These are phyloP conservation scores for Metschnikowia borealis DNA, from an alignment of 805 yeast species.

Conservation along the genomic window DNA sequence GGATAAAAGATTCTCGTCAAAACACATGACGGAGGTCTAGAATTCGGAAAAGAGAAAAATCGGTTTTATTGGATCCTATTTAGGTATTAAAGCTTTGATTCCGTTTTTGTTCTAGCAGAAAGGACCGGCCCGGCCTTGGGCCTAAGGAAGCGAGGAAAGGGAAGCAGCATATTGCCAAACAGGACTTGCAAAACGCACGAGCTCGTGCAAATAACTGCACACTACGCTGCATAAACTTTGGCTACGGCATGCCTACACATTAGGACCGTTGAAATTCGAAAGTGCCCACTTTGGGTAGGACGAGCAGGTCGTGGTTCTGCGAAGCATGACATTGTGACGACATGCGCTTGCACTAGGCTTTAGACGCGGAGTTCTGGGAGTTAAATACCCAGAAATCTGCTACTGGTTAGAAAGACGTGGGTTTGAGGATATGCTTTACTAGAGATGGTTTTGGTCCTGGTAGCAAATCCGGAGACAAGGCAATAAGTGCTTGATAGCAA, in stretches of 20 bases:
- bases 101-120: slow-evolving; percentile 2
- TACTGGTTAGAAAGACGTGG: not conserved
- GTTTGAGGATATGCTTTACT: not conserved
- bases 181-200: not conserved
- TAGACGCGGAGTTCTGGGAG: not conserved
- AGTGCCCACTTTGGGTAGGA: not conserved
- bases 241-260: not conserved
- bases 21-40: slow-evolving; percentile 4
- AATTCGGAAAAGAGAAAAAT: not conserved
- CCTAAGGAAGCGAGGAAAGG: not conserved
- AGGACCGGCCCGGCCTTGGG: not conserved
- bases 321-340: not conserved
- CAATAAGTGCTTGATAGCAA: not conserved
- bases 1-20: slow-evolving; percentile 3
- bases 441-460: not conserved
- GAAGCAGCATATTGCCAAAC: slow-evolving; percentile 4
- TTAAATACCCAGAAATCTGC: not conserved
- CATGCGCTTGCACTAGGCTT: not conserved
- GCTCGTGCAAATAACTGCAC: slow-evolving; percentile 1
- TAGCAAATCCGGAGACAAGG: not conserved
- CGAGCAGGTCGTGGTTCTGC: not conserved
- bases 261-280: not conserved
- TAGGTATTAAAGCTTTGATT: slow-evolving; percentile 4
- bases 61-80: not conserved
- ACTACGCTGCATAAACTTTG: not conserved